These are phyloP conservation scores for Clarkia xantiana DNA, from an alignment of 345 rosid species.

Conservation along the genomic window DNA sequence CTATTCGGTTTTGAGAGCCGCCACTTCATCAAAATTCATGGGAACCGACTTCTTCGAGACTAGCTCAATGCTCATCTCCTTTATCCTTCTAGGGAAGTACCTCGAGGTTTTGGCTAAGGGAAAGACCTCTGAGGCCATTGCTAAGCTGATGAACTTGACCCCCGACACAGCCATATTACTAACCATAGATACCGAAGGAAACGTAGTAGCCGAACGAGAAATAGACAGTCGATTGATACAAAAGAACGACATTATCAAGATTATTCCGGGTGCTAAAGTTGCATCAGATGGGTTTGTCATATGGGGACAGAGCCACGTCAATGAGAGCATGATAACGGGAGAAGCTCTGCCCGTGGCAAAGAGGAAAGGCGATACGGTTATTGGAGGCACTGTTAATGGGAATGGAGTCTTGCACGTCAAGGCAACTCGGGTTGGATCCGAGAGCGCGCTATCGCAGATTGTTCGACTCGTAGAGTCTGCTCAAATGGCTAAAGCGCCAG, in stretches of 20 bases:
- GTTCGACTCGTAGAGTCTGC: slow-evolving; percentile 92
- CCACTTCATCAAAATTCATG: slow-evolving; percentile 39
- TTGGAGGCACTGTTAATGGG: slow-evolving; percentile 86
- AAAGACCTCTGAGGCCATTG: slow-evolving; percentile 83
- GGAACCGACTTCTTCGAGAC: slow-evolving; percentile 90
- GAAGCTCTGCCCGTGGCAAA: slow-evolving; percentile 30
- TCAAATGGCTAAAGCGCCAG: slow-evolving; percentile 95
- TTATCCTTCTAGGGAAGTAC: slow-evolving; percentile 84
- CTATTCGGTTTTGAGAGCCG: slow-evolving; percentile 66
- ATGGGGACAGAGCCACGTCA: slow-evolving; percentile 45
- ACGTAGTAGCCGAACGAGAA: slow-evolving; percentile 54
- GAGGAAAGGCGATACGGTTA: slow-evolving; percentile 55
- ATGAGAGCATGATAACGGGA: slow-evolving; percentile 46
- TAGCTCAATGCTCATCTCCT: slow-evolving; percentile 88
- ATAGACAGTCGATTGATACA: slow-evolving; percentile 74
- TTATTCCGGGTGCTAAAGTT: slow-evolving; percentile 33
- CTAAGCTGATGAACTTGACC: slow-evolving; percentile 81
- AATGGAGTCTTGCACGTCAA: slow-evolving; percentile 69
- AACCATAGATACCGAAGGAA: slow-evolving; percentile 44
- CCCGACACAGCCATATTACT: slow-evolving; percentile 64
- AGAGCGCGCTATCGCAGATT: slow-evolving; percentile 85
- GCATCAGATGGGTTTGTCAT: slow-evolving; percentile 36
- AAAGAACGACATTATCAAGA: slow-evolving; percentile 64
- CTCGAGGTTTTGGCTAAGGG: slow-evolving; percentile 80
- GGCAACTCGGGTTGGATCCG: slow-evolving; percentile 86